These are phyloP conservation scores for Canariomyces notabilis DNA, from an alignment of 2,329 filamentous ascomycete species.

Conservation along the genomic window DNA sequence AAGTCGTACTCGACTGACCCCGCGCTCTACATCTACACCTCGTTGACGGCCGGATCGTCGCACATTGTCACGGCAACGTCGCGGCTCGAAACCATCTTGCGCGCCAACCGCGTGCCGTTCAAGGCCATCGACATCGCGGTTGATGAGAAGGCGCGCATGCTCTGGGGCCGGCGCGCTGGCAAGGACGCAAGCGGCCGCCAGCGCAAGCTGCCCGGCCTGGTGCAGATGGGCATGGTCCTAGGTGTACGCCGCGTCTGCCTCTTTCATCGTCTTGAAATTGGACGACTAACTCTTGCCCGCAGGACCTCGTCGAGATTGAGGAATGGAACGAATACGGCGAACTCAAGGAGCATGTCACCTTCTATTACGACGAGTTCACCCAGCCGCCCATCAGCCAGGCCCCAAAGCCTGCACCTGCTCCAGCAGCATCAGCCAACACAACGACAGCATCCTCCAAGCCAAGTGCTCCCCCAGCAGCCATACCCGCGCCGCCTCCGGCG, in stretches of 20 bases:
- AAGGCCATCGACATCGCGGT: slow-evolving; percentile 87
- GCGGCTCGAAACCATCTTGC: slow-evolving; percentile 91
- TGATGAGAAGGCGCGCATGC: slow-evolving; percentile 78
- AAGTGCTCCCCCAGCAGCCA: slow-evolving; percentile 17
- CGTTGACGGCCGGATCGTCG: slow-evolving; percentile 88
- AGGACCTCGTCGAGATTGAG: slow-evolving; percentile 93
- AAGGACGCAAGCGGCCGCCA: slow-evolving; percentile 57
- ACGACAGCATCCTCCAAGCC: slow-evolving; percentile 19
- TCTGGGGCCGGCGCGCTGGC: slow-evolving; percentile 80
- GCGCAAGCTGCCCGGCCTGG: slow-evolving; percentile 81
- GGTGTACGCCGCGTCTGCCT: slow-evolving; percentile 57
- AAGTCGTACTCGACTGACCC: slow-evolving; percentile 45
- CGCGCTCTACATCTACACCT: slow-evolving; percentile 90
- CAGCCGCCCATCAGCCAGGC: slow-evolving; percentile 52
- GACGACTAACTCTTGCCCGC: slow-evolving; percentile 5
- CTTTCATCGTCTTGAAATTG: slow-evolving; percentile 3
- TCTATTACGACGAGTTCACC: slow-evolving; percentile 59
- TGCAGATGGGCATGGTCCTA: slow-evolving; percentile 80
- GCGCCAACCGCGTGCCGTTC: slow-evolving; percentile 91
- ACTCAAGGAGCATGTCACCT: slow-evolving; percentile 76
- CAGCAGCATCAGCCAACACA: slow-evolving; percentile 22
- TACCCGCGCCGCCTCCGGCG: slow-evolving; percentile 23
- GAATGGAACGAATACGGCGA: slow-evolving; percentile 99
- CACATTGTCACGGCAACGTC: slow-evolving; percentile 96
- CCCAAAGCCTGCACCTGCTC: slow-evolving; percentile 36